Conservation (phyloP, 1,284 basidiomycete genomes). For the Tausonia pullulans region DNA sequence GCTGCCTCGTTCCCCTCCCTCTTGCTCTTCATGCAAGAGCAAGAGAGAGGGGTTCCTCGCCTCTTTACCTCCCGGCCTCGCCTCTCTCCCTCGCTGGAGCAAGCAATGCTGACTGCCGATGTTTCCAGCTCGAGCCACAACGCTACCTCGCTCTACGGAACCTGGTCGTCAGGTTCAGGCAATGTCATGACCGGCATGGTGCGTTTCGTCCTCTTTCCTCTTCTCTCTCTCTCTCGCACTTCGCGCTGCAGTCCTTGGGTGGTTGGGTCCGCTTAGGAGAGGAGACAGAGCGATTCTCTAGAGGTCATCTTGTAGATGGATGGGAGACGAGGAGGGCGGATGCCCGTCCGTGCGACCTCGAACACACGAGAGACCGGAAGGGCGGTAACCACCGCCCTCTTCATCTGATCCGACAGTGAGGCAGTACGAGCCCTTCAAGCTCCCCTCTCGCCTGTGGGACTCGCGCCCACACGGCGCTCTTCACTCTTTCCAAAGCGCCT, state of each 20-base stretch:
- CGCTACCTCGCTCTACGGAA: constrained; percentile 56
- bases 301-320: too few species aligned
- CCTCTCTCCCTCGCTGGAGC: not conserved
- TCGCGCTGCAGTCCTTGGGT: not conserved
- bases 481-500: too few species aligned
- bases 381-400: too few species aligned
- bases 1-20: not conserved
- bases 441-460: too few species aligned
- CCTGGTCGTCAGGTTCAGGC: constrained; percentile 70
- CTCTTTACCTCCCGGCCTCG: not conserved
- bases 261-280: not conserved
- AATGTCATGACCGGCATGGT: constrained; percentile 72
- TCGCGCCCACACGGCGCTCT: too few species aligned
- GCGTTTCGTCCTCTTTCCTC: constrained; percentile 33
- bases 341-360: not conserved
- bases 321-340: not conserved
- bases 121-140: constrained; percentile 39
- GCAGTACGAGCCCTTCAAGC: too few species aligned
- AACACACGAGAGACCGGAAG: not conserved
- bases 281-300: not conserved
- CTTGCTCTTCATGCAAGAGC: too few species aligned
- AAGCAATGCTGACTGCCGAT: not conserved
- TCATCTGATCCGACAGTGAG: too few species aligned
- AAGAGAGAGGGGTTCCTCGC: not conserved
- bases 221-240: not conserved